phyloP scores from a whole-genome alignment of 306 rosid genomes.

The Trichosanthes cucumerina region DNA sequence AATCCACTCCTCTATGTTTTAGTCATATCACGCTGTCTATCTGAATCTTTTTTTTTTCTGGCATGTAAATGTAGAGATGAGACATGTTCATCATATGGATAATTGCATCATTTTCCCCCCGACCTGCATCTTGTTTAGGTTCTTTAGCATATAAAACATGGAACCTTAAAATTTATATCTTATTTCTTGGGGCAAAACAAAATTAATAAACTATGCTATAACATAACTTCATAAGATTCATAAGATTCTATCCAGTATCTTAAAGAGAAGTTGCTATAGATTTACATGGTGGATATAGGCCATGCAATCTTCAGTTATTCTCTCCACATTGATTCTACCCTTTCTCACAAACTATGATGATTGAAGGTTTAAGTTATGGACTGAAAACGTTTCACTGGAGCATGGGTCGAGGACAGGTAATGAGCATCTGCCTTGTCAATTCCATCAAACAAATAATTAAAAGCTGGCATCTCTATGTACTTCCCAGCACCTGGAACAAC shows the following conservation, averaged over 20 bases:
- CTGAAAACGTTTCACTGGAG: conserved; percentile 50
- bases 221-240: background rate
- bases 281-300: conserved; percentile 2
- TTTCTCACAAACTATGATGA: background rate
- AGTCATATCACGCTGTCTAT: background rate
- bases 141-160: background rate
- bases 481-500: conserved; percentile 67
- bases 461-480: conserved; percentile 67
- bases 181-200: background rate
- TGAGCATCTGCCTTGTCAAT: conserved; percentile 45
- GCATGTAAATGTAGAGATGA: conserved; percentile 5
- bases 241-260: background rate
- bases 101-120: background rate
- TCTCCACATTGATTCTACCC: background rate
- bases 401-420: conserved; percentile 58
- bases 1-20: conserved; percentile 14
- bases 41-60: background rate
- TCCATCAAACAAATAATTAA: conserved; percentile 54
- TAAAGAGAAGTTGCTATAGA: background rate
- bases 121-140: background rate
- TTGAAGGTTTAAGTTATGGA: conserved; percentile 19
- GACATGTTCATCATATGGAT: background rate
- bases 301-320: background rate
- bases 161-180: background rate
- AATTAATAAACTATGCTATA: background rate